Base-by-base conservation (phyloP, 2,329 filamentous ascomycete genomes). In the Penicillium hesseltinei region DNA sequence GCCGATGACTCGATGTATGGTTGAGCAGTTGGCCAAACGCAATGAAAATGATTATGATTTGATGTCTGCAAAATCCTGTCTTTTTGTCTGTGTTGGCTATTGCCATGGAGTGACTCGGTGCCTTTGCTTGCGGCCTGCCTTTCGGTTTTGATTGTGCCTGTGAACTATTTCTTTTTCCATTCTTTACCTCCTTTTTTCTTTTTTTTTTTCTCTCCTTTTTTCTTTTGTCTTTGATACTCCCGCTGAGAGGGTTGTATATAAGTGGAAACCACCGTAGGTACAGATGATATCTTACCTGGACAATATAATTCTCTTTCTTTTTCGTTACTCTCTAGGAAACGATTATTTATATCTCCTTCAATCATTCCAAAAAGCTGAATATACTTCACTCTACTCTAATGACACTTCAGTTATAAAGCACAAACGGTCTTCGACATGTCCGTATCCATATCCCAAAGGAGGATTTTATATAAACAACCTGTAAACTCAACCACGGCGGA, bases 1-100 rank as follows among this genome's bases (percentile, higher is more conserved):
- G 62, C 61, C 10, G 73, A 74, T 38, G 73, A 75, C 40, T 64
- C 68, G 45, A 67, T 74, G 62, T 75, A 73, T 61, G 64, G 65
- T 54, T 74, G 60, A 66, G 33, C 19, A 8, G n/a, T 33, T 15
- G 7, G 21, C 19, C 29, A 5, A 55, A 33, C 7, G 21, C 53
- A 48, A 54, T 21, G 51, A 19, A 46, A 56, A 58, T 29, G 29
- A 51, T 58, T 51, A 58, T 42, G 56, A 58, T 40, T 35, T 58
- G 45, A 55, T 58, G 54, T 25, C 42, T 54, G 49, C 21, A 33
- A 36, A 31, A 36, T 5, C 27, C 19, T 21, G 15, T 40, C 23
- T 25, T 11, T 25, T 35, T 27, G n/a, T 54, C 29, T 33, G n/a
- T 44, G 11, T 27, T 53, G 43, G 39, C 42, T 53, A 53, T 35